Evolutionary conservation across 2,329 filamentous ascomycete genomes (phyloP), one percentile per base, ranked within the genome.

Genomic region (Aureobasidium pullulans): DNA sequence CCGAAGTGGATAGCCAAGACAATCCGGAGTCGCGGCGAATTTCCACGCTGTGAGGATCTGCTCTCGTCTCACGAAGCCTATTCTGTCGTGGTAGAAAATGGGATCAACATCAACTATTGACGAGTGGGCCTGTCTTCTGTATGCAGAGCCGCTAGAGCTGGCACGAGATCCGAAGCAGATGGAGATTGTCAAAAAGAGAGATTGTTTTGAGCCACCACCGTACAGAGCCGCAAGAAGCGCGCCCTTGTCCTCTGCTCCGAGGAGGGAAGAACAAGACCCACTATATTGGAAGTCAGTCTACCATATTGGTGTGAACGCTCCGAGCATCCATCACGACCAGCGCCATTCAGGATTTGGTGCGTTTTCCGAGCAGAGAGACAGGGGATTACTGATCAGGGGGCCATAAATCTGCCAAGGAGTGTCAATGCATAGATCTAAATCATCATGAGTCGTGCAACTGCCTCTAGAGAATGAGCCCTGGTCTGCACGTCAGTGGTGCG

Each of bases 401-500:
- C 15, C 15, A 50, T n/a, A 19, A 13, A 9, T 23, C 23, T 40
- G 54, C 54, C 54, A 57, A 57, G 54, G 19, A n/a, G 23, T 46
- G 48, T 53, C 32, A 39, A 52, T 54, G 50, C 50, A 34, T 23
- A 23, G 23, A 34, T 43, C 39, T 23, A 32, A 34, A 32, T 54
- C 50, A 37, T 52, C 57, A 59, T 44, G 57, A 59, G 46, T 59
- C 57, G 57, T 53, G 57, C 43, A 43, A 49, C 34, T 46, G 44
- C 34, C 44, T 28, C 56, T 49, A 48, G 46, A 31, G n/a, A 31
- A 43, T 46, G 29, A 48, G 40, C 47, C 37, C 47, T 52, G 48
- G 57, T 40, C 40, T 59, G 48, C 37, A 59, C 57, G 57, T 53
- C 36, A 47, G 47, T 59, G 46, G 47, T 59, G 57, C 48, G 57